phyloP scores from a whole-genome alignment of 1,284 basidiomycete species.

The Pulveroboletus sp. region DNA sequence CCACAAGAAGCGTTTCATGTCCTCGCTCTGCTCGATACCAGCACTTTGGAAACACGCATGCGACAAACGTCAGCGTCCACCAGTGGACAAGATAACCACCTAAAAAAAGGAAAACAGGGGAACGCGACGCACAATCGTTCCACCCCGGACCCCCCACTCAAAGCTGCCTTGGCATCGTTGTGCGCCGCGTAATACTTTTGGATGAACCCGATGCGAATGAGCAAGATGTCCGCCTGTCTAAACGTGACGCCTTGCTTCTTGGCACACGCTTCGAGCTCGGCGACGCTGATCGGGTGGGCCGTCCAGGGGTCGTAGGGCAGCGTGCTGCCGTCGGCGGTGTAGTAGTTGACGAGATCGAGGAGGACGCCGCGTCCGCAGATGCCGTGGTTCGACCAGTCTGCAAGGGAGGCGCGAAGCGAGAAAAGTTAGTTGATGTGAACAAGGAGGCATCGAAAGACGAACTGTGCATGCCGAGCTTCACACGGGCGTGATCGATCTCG shows the following conservation, averaged over 20 bases:
- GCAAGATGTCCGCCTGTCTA: constrained; percentile 58
- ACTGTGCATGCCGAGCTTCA: constrained; percentile 70
- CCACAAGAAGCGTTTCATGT: constrained; percentile 75
- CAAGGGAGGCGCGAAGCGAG: background rate
- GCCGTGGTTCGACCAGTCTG: constrained; percentile 74
- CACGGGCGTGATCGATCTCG: constrained; percentile 49
- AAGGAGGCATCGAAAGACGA: constrained; percentile 24
- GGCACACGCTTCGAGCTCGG: constrained; percentile 63
- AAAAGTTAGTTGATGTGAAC: background rate
- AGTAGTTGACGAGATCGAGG: constrained; percentile 61
- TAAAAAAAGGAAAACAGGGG: background rate
- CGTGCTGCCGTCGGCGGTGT: constrained; percentile 42
- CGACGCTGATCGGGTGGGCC: constrained; percentile 55
- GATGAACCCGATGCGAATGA: constrained; percentile 68
- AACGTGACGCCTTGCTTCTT: constrained; percentile 61
- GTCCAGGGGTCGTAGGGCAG: constrained; percentile 70
- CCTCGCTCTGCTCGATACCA: constrained; percentile 67
- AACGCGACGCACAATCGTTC: constrained; percentile 52
- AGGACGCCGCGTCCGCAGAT: constrained; percentile 73
- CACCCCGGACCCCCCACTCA: constrained; percentile 39
- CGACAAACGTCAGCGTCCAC: background rate
- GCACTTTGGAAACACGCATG: constrained; percentile 34
- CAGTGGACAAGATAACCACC: too few relatives aligned
- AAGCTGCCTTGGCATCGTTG: constrained; percentile 48
- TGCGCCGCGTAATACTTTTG: constrained; percentile 53